Base-by-base conservation (phyloP, 2,329 filamentous ascomycete genomes). In the Penicillium occitanis region DNA sequence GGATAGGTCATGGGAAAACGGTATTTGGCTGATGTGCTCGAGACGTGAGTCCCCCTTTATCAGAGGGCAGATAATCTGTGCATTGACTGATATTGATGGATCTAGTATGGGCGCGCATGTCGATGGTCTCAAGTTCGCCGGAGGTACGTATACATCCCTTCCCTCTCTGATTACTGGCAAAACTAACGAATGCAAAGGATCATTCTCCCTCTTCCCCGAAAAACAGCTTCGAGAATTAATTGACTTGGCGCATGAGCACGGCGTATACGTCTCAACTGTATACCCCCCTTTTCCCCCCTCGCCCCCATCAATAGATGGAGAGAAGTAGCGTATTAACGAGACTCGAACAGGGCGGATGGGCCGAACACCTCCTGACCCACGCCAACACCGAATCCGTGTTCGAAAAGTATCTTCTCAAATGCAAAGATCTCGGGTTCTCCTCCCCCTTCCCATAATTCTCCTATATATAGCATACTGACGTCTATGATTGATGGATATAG, bases 91-190 rank as follows among this genome's bases (percentile, higher is more conserved):
- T 33, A 55, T 11, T 10, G 40, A 46, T 30, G 17, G 17, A 44
- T 55, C 14, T 67, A 83, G 80, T 2, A 85, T 86, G 83, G 83
- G 83, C 0, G 74, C 81, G 25, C 82, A 86, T 72, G 79, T 86
- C 4, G 84, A 86, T 69, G 84, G 84, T 0, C 76, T 87, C 57
- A 86, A 86, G 67, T 86, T 86, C 69, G 82, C 83, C 0, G 83
- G 83, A 67, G 81, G 79, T 76, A 22, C 61, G 69, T 60, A 37
- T 5, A 1, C 22, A 17, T 10, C 13, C 37, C 14, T 0, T 22
- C 37, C 33, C 17, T 6, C 6, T 19, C 10, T 30, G 5, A 33
- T 33, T 33, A 10, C 4, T 13, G 17, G n/a, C 4, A 33, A 13
- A 40, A 28, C 35, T 60, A 2, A 60, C 57, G 8, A 5, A 42